These are phyloP conservation scores for Diplotaxis tenuifolia DNA, from an alignment of 345 rosid species.

Conservation along the genomic window DNA sequence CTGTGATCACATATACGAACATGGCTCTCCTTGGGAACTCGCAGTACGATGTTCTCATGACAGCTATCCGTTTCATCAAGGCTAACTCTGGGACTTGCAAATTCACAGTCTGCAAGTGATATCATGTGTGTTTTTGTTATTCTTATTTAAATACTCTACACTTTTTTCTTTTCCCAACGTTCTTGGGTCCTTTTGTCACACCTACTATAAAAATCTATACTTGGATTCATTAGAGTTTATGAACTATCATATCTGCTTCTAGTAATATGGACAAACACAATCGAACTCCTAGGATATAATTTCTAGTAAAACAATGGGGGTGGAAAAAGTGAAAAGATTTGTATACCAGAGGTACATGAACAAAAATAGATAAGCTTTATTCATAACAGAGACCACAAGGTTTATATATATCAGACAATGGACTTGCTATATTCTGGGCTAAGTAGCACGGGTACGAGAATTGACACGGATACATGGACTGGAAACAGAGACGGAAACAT, in stretches of 20 bases:
- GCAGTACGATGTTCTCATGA: conserved; percentile 44
- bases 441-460: no score
- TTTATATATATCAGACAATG: no score
- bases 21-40: conserved; percentile 62
- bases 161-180: background rate
- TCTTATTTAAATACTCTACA: conserved; percentile 5
- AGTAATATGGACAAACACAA: background rate
- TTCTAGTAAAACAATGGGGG: background rate
- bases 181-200: conserved; percentile 18
- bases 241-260: background rate
- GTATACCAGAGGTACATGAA: background rate
- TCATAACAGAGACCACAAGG: conserved; percentile 29
- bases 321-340: background rate
- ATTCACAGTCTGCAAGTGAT: conserved; percentile 60
- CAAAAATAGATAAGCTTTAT: conserved; percentile 23
- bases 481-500: no score
- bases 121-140: background rate
- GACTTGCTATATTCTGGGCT: no score
- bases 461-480: no score
- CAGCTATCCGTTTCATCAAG: conserved; percentile 61
- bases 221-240: background rate
- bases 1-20: conserved; percentile 52
- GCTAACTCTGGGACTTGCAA: conserved; percentile 80
- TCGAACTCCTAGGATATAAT: background rate
- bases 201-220: conserved; percentile 9